Base-by-base conservation (phyloP, 129 eudicot species). In the Lactuca saligna region DNA sequence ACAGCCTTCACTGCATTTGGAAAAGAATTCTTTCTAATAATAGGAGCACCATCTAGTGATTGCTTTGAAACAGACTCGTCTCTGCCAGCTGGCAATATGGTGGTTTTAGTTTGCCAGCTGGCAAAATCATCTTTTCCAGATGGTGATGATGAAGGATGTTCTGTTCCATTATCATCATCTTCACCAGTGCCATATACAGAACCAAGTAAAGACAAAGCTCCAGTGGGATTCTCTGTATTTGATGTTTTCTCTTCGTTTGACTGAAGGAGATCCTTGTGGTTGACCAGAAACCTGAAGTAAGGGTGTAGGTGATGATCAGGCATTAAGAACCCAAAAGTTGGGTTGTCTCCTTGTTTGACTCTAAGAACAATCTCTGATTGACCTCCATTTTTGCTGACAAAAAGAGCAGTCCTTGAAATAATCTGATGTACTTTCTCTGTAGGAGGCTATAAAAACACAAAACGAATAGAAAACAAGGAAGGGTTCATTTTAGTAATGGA, bases 261-360 rank as follows among this genome's bases (percentile, higher is more conserved):
- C 15, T 82, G 77, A 72, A 85, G 32, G 50, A 87, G 75, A 65
- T 90, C 94, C 50, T 78, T 85, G 74, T 94, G 84, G 57, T 90
- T 89, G 61, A 94, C 87, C 68, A 94, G 91, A 78, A 69, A 94
- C 81, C 97, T 85, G 77, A 85, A 94, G 92, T 94, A 94, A 5
- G 96, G 78, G 81, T 94, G 99, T 41, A 94, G 91, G 51, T 87
- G 79, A 72, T 94, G 96, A 73, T 79, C 91, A 14, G 97, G 99
- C 94, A 94, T 87, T 76, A 94, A 82, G 83, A 94, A 94, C 16
- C 99, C 99, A 87, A 94, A 94, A 7, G 97, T 85, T 4, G 99
- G 99, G 53, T 94, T 94, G 74, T 94, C 89, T 74, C 99, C 99
- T 80, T 94, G 99, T 74, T 90, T 94, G 73, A 94, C 99, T 80